Base-by-base conservation (phyloP, 345 rosid genomes). In the Pistacia integerrima region DNA sequence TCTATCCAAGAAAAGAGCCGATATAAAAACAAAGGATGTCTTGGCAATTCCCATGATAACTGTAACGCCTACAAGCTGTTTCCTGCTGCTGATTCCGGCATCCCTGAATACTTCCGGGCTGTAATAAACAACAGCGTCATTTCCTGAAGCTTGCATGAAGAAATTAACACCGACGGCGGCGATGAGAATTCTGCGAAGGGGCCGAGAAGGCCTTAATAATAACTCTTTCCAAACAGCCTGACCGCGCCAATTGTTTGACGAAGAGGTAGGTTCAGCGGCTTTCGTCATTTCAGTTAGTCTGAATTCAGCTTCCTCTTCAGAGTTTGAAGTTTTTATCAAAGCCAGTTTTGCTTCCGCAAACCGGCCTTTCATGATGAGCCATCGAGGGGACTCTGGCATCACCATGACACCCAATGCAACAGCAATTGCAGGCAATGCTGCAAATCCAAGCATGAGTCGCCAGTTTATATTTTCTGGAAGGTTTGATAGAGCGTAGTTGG, bases 71-170 rank as follows among this genome's bases (percentile, higher is more conserved):
- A 85, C 73, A 8, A 88, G 89, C 74, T 83, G 81, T 70, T 30
- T 74, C 61, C 60, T 79, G 55, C 73, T 69, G 18, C 67, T 49
- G 7, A 91, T 83, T 36, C 93, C 86, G 0, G 85, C 89, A 3
- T 77, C 81, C 25, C 69, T 76, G 77, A 91, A 88, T 46, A 89
- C 86, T 72, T 83, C 76, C 0, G 91, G 93, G 74, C 87, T 83
- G 86, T 89, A 89, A 74, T 87, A 86, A 5, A 91, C 80, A 33
- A 83, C 87, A 0, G 91, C 90, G 58, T 91, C 89, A 14, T 87
- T 79, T 0, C 93, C 93, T 25, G 95, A 87, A 44, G 90, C 91
- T 74, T 91, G 93, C 93, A 83, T 85, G 75, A 89, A 91, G 85
- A 89, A 89, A 75, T 91, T 87, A 11, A 88, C 66, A 11, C 92